Conservation (phyloP, 2,329 filamentous ascomycete species). For the Penicillium sclerotigenum region DNA sequence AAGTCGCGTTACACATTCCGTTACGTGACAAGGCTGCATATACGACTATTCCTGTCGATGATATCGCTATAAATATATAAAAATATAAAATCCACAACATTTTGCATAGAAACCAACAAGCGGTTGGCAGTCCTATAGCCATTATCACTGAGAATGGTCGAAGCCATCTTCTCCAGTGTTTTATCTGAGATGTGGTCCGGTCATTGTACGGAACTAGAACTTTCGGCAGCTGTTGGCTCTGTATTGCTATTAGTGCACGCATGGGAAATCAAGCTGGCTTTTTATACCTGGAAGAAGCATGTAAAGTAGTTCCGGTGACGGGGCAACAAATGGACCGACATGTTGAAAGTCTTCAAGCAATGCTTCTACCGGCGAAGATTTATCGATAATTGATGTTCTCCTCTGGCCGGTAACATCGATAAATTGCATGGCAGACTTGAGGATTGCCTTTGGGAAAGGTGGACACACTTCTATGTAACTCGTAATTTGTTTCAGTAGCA, state of each 20-base stretch:
- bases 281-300: slow-evolving; percentile 23
- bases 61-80: background rate
- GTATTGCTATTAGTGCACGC: background rate
- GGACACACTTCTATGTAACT: too few relatives aligned
- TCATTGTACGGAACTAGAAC: slow-evolving; percentile 17
- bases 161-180: slow-evolving; percentile 21
- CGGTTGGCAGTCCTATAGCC: background rate
- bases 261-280: background rate
- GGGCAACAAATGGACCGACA: slow-evolving; percentile 8
- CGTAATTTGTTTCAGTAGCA: too few relatives aligned
- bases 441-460: too few relatives aligned
- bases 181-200: slow-evolving; percentile 28
- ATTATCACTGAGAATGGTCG: slow-evolving; percentile 12
- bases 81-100: background rate
- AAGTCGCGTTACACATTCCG: too few relatives aligned
- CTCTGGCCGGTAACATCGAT: slow-evolving; percentile 17
- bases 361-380: background rate
- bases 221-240: slow-evolving; percentile 7
- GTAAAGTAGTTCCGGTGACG: slow-evolving; percentile 23
- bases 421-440: slow-evolving; percentile 22
- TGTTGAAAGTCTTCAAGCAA: slow-evolving; percentile 1
- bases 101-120: background rate
- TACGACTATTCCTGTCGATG: too few relatives aligned
- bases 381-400: background rate
- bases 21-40: too few relatives aligned